A percentile compares a stretch with the other conserved stretches of the same genome.
Conservation (phyloP, 345 rosid genomes). For the Ceriops zippeliana region DNA sequence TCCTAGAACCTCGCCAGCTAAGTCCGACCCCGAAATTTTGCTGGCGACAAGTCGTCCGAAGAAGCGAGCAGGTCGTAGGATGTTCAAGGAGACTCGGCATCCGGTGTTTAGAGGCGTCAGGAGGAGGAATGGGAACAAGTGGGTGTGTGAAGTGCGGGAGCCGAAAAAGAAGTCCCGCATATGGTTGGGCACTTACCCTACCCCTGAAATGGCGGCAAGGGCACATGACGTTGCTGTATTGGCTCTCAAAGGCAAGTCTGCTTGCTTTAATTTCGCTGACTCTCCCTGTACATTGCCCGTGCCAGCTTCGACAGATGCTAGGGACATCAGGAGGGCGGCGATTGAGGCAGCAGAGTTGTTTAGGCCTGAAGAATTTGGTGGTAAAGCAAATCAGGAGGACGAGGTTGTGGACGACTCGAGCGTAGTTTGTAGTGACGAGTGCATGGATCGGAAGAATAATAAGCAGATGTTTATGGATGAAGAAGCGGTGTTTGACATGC, state of each 20-base stretch:
- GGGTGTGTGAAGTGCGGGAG: constrained; percentile 77
- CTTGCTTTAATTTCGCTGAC: constrained; percentile 72
- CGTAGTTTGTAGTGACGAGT: constrained; percentile 10
- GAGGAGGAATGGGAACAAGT: constrained; percentile 49
- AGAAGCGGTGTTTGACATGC: constrained; percentile 44
- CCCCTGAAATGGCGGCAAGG: constrained; percentile 73
- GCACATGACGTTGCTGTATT: constrained; percentile 80
- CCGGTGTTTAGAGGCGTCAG: constrained; percentile 69
- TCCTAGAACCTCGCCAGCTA: background rate
- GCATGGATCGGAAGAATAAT: constrained; percentile 3
- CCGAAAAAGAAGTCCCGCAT: constrained; percentile 54
- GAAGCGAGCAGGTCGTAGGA: constrained; percentile 35
- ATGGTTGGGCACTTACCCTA: constrained; percentile 78
- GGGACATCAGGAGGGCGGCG: constrained; percentile 44
- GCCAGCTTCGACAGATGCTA: constrained; percentile 42
- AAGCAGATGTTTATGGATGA: constrained; percentile 27
- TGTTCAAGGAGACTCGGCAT: constrained; percentile 70
- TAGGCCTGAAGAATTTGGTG: constrained; percentile 29
- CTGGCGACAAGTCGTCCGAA: constrained; percentile 22
- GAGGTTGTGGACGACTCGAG: constrained; percentile 7
- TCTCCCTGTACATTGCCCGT: constrained; percentile 55
- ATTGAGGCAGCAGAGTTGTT: constrained; percentile 54
- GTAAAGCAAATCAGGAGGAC: background rate
- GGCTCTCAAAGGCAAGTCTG: constrained; percentile 55
- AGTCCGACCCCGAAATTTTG: constrained; percentile 14